These are phyloP conservation scores for Tetrastigma voinierianum DNA, from an alignment of 164 flowering plant genomes.

Conservation along the genomic window DNA sequence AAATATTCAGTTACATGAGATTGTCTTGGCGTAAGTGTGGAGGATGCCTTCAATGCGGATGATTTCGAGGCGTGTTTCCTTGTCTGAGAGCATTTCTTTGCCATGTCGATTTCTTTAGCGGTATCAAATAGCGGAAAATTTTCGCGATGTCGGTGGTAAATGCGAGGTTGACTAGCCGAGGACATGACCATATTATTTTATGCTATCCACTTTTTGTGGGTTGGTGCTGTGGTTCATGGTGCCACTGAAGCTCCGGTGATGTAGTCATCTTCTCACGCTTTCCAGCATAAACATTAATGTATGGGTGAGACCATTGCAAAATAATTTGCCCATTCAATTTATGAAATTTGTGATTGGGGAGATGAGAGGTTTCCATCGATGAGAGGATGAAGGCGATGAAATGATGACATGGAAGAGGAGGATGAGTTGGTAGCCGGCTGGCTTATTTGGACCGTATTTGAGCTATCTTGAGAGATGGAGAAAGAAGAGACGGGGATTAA, in stretches of 20 bases:
- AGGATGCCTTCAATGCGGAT: no score
- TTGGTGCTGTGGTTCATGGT: neutral
- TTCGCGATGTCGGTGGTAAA: neutral
- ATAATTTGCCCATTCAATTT: neutral
- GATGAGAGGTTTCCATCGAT: conserved; percentile 2
- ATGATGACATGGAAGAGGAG: neutral
- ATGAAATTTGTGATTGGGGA: neutral
- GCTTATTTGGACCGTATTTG: conserved; percentile 1
- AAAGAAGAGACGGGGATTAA: no score
- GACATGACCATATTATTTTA: neutral
- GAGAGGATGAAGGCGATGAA: conserved; percentile 3
- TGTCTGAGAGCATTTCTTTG: no score
- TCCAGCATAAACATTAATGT: neutral
- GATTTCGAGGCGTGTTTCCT: no score
- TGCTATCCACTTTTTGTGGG: conserved; percentile 1
- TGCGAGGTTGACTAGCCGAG: neutral
- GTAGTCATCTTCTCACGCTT: neutral
- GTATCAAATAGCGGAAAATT: no score
- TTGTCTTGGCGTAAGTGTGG: no score
- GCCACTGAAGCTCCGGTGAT: neutral
- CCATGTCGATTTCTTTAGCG: no score
- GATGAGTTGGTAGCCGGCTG: neutral
- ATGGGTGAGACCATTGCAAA: conserved; percentile 2
- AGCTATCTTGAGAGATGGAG: no score
- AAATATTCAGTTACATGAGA: no score